phyloP scores from a whole-genome alignment of 2,329 filamentous ascomycete genomes.

The Aureobasidium lini region DNA sequence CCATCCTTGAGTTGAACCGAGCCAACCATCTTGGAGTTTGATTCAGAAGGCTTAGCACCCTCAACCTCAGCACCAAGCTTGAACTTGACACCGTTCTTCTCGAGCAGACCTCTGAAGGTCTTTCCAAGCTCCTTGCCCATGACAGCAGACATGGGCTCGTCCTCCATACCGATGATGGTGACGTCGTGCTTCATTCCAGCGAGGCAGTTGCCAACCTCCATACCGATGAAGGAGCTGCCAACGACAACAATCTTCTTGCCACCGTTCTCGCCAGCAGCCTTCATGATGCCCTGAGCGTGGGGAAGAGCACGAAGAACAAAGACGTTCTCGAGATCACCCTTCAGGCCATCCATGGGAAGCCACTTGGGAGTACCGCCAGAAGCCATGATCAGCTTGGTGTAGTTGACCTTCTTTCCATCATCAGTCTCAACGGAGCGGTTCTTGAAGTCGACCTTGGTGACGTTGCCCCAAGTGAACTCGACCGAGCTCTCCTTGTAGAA shows the following conservation, averaged over 20 bases:
- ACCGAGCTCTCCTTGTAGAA: constrained; percentile 64
- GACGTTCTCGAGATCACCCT: constrained; percentile 70
- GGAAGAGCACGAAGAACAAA: constrained; percentile 75
- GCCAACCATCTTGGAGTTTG: constrained; percentile 66
- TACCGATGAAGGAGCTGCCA: constrained; percentile 92
- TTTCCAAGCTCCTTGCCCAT: constrained; percentile 75
- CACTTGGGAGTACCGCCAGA: constrained; percentile 72
- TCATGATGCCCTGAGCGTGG: constrained; percentile 69
- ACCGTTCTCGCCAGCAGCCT: constrained; percentile 67
- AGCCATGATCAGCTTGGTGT: constrained; percentile 84
- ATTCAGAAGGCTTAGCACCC: constrained; percentile 65
- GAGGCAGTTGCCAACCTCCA: constrained; percentile 85
- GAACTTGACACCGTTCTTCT: constrained; percentile 86
- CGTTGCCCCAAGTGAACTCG: constrained; percentile 49
- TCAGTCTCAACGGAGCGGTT: constrained; percentile 67
- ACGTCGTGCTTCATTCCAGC: constrained; percentile 73
- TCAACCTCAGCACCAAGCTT: constrained; percentile 73
- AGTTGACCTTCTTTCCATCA: constrained; percentile 61
- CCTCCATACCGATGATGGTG: constrained; percentile 82
- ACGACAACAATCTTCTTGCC: constrained; percentile 89
- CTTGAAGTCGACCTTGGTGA: constrained; percentile 68
- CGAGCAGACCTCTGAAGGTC: constrained; percentile 70
- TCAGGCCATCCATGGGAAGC: constrained; percentile 78
- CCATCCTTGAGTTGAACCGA: constrained; percentile 79
- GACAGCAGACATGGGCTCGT: constrained; percentile 73